A percentile compares a stretch with the other conserved stretches of the same genome.
phyloP scores from a whole-genome alignment of 2,329 filamentous ascomycete species.

The Pseudonectria foliicola region DNA sequence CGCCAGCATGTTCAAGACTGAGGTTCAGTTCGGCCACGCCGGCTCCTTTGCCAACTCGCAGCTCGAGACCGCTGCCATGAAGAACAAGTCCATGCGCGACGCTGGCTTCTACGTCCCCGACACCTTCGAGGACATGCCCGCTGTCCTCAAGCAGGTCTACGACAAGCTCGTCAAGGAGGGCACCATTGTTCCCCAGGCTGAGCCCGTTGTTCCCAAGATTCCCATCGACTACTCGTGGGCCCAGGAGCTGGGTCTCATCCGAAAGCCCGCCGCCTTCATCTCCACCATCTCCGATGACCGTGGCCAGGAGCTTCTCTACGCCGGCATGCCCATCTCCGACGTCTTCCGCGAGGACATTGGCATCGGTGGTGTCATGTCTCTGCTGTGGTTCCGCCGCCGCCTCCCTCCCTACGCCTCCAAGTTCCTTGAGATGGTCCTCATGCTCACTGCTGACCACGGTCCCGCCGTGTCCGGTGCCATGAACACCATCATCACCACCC shows the following conservation, averaged over 20 bases:
- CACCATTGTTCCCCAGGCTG: slow-evolving; percentile 75
- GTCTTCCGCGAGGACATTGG: slow-evolving; percentile 99
- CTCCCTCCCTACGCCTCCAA: slow-evolving; percentile 94
- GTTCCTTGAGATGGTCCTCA: slow-evolving; percentile 99
- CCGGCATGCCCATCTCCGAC: slow-evolving; percentile 99
- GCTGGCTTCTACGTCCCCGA: slow-evolving; percentile 91
- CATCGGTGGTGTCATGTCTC: slow-evolving; percentile 99
- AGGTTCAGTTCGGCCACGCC: slow-evolving; percentile 98
- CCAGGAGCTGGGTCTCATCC: slow-evolving; percentile 97
- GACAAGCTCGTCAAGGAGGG: slow-evolving; percentile 79
- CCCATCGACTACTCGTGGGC: slow-evolving; percentile 99
- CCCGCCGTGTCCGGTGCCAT: slow-evolving; percentile 98
- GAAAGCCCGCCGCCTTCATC: slow-evolving; percentile 99
- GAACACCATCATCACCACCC: slow-evolving; percentile 99
- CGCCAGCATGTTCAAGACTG: slow-evolving; percentile 99
- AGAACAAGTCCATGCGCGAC: slow-evolving; percentile 96
- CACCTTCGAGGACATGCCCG: slow-evolving; percentile 93
- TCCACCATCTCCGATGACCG: slow-evolving; percentile 99
- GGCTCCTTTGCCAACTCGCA: slow-evolving; percentile 99
- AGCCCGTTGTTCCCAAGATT: slow-evolving; percentile 96
- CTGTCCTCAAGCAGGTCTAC: slow-evolving; percentile 72
- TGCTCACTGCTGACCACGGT: slow-evolving; percentile 98
- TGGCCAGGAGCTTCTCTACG: slow-evolving; percentile 98
- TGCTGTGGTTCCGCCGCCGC: slow-evolving; percentile 98
- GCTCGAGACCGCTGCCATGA: slow-evolving; percentile 90